Conservation (phyloP, 441 rosid species). For the Mallotus repandus region DNA sequence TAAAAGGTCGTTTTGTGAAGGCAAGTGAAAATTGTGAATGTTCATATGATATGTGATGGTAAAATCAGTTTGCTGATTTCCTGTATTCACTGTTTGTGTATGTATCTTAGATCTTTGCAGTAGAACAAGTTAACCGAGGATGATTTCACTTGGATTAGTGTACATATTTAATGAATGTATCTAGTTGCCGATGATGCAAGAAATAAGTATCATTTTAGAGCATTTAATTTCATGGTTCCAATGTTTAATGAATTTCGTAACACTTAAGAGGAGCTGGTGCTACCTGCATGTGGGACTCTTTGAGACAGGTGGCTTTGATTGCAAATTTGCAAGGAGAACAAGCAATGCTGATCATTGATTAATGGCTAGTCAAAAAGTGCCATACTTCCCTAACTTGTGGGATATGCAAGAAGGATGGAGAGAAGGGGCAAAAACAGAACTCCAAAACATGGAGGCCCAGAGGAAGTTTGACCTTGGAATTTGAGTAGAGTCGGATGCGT, state of each 20-base stretch:
- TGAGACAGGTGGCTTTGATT: too few species aligned
- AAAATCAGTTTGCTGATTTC: too few species aligned
- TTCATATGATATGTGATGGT: background rate
- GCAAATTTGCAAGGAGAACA: too few species aligned
- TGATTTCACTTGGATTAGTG: background rate
- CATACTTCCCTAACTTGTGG: too few species aligned
- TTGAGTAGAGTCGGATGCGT: background rate
- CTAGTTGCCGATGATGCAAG: background rate
- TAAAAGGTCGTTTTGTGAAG: conserved; percentile 51
- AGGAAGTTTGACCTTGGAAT: background rate
- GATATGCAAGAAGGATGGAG: too few species aligned
- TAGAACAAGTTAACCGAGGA: background rate
- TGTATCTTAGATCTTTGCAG: background rate
- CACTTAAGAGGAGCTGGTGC: too few species aligned
- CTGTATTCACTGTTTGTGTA: background rate
- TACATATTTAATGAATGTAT: background rate
- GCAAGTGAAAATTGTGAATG: conserved; percentile 29
- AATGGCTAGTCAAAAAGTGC: too few species aligned
- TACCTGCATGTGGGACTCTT: too few species aligned
- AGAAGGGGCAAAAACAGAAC: too few species aligned
- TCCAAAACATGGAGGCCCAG: too few species aligned
- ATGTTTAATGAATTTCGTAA: background rate
- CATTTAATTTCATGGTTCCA: background rate
- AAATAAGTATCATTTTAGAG: background rate
- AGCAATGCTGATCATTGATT: too few species aligned